These are phyloP conservation scores for Metarhizium brunneum DNA, from an alignment of 2,329 filamentous ascomycete species.

Conservation along the genomic window DNA sequence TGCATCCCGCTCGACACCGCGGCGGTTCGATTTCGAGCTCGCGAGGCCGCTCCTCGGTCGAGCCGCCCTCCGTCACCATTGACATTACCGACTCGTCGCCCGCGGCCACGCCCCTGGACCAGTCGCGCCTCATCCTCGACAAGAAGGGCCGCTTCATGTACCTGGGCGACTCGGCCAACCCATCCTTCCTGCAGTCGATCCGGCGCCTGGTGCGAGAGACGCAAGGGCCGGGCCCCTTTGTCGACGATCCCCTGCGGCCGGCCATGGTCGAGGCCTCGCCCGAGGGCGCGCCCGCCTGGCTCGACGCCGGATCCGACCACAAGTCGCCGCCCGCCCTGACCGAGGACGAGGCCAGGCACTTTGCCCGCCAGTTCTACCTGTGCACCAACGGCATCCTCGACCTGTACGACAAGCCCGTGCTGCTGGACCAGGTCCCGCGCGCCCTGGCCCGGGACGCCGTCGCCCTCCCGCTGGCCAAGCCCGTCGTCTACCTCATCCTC, in stretches of 20 bases:
- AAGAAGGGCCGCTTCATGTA: constrained; percentile 7
- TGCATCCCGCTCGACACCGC: not conserved
- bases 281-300: constrained; percentile 11
- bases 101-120: constrained; percentile 9
- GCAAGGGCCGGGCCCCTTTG: constrained; percentile 15
- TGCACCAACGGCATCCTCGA: constrained; percentile 23
- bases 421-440: constrained; percentile 12
- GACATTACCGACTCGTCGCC: constrained; percentile 10
- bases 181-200: constrained; percentile 18
- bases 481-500: constrained; percentile 29
- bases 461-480: constrained; percentile 3
- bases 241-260: constrained; percentile 18
- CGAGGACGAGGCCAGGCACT: constrained; percentile 4
- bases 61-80: not conserved
- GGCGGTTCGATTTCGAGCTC: not conserved
- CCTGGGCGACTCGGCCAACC: constrained; percentile 5
- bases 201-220: constrained; percentile 13
- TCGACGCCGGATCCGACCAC: constrained; percentile 2
- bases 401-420: constrained; percentile 19
- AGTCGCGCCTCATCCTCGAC: constrained; percentile 6
- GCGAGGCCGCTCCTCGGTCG: not conserved
- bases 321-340: not conserved
- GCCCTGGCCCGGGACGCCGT: constrained; percentile 7
- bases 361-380: constrained; percentile 2
- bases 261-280: constrained; percentile 17